Base-by-base conservation (phyloP, 2,329 filamentous ascomycete species). In the Pseudocercospora fuligena region DNA sequence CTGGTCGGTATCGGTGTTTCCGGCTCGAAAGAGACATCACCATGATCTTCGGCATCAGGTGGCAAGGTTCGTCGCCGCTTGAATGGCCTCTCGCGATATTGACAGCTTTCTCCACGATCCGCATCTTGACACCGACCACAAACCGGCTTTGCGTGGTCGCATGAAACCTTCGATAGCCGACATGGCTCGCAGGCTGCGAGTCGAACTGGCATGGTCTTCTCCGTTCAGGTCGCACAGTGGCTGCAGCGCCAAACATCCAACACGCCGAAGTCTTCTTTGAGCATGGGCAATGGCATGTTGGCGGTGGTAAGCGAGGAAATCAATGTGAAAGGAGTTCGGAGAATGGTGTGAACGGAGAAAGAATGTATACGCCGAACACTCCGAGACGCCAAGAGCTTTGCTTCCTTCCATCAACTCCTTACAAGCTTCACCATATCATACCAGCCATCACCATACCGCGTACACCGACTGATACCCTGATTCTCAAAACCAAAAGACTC, bases 361-460 rank as follows among this genome's bases (percentile, higher is more conserved):
- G 16, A 21, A 9, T 11, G 36, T 7, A 25, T 23, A 46, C 57
- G 21, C 57, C 57, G 57, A 60, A 47, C 16, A 23, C 57, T 21
- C 57, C 57, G 57, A 27, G 23, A 1, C 14, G 21, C 19, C 40
- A 43, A 43, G 40, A 19, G n/a, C n/a, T 1, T 9, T 43, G n/a
- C 40, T 19, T 19, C 40, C 40, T 43, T 43, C 36, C 36, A 40
- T 40, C 36, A 43, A 43, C 40, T 43, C 40, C 40, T 43, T n/a
- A 43, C 40, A n/a, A 8, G 40, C 16, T 43, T 43, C 78, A 93
- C 90, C 91, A 97, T 88, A 76, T 94, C 88, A 72, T 88, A 84
- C 92, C 92, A 96, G 21, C 87, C 89, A 40, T 92, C 91, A 40
- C 92, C 92, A 21, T 89, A 90, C 79, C 92, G 92, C 64, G 85